Conservation (phyloP, 768 basidiomycete genomes). For the Cystobasidium onofrii region DNA sequence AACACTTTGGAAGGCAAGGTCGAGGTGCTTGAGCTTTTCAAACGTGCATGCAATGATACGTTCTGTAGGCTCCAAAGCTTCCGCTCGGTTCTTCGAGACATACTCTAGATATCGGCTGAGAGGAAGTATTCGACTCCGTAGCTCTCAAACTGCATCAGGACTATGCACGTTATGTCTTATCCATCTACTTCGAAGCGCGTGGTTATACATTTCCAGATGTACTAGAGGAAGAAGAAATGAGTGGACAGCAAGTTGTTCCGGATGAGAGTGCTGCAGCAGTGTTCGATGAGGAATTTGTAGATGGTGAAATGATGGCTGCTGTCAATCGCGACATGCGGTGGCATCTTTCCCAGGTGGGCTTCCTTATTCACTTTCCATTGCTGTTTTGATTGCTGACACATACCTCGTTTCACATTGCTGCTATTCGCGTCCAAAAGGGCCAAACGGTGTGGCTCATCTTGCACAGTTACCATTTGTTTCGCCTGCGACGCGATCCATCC, state of each 20-base stretch:
- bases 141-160: neutral
- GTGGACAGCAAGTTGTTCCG: neutral
- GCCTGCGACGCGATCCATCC: constrained; percentile 48
- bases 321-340: neutral
- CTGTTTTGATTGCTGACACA: neutral
- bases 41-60: constrained; percentile 9
- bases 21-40: constrained; percentile 25
- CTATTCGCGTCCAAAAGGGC: constrained; percentile 50
- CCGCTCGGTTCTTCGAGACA: too few species aligned
- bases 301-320: constrained; percentile 14
- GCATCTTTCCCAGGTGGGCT: constrained; percentile 21
- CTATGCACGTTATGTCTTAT: constrained; percentile 5
- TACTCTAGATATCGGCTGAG: too few species aligned
- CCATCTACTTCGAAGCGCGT: neutral
- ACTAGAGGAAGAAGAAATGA: constrained; percentile 6
- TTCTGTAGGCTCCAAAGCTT: neutral
- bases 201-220: neutral
- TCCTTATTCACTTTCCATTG: neutral
- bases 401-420: neutral
- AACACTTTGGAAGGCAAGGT: neutral
- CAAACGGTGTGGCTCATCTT: constrained; percentile 63
- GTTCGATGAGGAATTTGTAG: constrained; percentile 24
- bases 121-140: neutral
- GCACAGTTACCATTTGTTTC: constrained; percentile 65
- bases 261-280: constrained; percentile 13